Base-by-base conservation (phyloP, 2,329 filamentous ascomycete genomes). In the Arthrobotrys megalospora region DNA sequence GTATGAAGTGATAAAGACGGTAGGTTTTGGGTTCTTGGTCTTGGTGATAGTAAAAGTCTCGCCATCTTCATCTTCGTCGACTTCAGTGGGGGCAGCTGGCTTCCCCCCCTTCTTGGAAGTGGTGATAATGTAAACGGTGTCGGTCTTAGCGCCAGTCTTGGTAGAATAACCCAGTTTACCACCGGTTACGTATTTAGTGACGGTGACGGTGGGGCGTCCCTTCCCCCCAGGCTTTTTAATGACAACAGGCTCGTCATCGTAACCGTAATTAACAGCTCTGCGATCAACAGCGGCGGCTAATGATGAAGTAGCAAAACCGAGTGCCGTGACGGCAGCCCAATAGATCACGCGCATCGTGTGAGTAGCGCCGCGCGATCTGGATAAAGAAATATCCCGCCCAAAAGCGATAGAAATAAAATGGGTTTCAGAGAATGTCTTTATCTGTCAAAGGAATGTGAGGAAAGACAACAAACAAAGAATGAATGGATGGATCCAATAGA, bases 401-500 rank as follows among this genome's bases (percentile, higher is more conserved):
- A 52, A 52, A 52, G 48, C 48, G 24, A 52, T 32, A 52, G 48
- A 52, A 52, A 52, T 52, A 52, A 52, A 52, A 52, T 52, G 48
- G 48, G 48, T 32, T 52, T 34, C 48, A 52, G 11, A 52, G 48
- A 52, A 52, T 52, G 21, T 52, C 48, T 52, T 52, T 52, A 52
- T 52, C 48, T 28, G 48, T 52, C 24, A 34, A 52, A 52, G 12
- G 48, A 52, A 52, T 52, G 48, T 52, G 48, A 52, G 48, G 48
- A 52, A 52, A 52, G 48, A 52, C 48, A 52, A 52, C 48, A 52
- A 32, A 48, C 21, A 34, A 52, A 52, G 48, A 34, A 52, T 52
- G 48, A 34, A 52, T 52, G 48, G 48, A 52, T 52, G 48, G 48
- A 52, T 52, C 48, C 48, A 52, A 52, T 52, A 52, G 48, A 52